These are phyloP conservation scores for Xylariaceae sp. DNA, from an alignment of 2,329 filamentous ascomycete species.

Conservation along the genomic window DNA sequence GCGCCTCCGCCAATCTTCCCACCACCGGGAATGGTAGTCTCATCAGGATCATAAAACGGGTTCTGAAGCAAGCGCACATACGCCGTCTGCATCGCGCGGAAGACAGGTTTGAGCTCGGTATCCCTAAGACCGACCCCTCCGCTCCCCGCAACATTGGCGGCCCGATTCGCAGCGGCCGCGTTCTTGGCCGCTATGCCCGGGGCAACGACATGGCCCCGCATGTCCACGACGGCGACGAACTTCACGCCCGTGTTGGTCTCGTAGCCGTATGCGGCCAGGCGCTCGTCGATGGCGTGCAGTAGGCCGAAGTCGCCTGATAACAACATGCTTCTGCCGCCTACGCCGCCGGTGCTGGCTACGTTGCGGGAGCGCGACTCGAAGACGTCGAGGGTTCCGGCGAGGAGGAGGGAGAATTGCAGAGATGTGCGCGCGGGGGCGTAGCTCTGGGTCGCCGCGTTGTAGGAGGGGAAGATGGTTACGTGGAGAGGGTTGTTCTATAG, in stretches of 20 bases:
- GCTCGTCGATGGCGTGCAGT: slow-evolving; percentile 88
- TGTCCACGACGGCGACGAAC: slow-evolving; percentile 85
- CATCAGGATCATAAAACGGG: slow-evolving; percentile 89
- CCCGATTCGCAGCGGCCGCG: background rate
- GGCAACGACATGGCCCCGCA: slow-evolving; percentile 61
- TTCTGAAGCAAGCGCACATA: slow-evolving; percentile 88
- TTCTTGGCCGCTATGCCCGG: background rate
- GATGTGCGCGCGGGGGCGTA: slow-evolving; percentile 58
- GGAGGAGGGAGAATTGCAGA: slow-evolving; percentile 87
- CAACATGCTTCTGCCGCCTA: slow-evolving; percentile 9
- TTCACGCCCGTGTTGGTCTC: slow-evolving; percentile 93
- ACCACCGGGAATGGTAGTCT: slow-evolving; percentile 58
- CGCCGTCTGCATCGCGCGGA: slow-evolving; percentile 85
- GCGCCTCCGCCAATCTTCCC: slow-evolving; percentile 45
- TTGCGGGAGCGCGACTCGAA: slow-evolving; percentile 79
- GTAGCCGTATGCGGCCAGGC: slow-evolving; percentile 90
- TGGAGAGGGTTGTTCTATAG: slow-evolving; percentile 90
- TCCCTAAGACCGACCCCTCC: slow-evolving; percentile 67
- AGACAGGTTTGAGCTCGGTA: slow-evolving; percentile 84
- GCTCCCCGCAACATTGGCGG: slow-evolving; percentile 26
- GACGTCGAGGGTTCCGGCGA: slow-evolving; percentile 87
- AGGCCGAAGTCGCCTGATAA: slow-evolving; percentile 82
- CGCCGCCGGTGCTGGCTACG: slow-evolving; percentile 42
- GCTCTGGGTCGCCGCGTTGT: slow-evolving; percentile 51
- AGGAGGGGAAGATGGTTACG: slow-evolving; percentile 79